Conservation (phyloP, 495 filamentous ascomycete species). For the Podospora comata region DNA sequence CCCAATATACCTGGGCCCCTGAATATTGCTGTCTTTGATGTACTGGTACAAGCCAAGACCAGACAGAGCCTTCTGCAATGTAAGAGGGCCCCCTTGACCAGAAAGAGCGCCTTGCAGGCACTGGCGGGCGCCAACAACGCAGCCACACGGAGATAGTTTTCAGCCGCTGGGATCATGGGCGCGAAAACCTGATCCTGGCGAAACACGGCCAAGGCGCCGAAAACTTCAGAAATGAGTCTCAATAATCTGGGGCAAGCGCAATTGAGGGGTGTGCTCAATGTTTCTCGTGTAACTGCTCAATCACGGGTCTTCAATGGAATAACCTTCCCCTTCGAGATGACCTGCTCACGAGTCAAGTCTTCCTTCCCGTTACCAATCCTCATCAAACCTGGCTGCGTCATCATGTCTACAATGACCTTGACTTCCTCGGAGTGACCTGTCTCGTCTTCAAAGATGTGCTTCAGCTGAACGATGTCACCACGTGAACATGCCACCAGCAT, state of each 20-base stretch:
- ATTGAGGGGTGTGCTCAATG: neutral
- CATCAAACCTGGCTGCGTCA: slow-evolving; percentile 1
- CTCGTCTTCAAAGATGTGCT: neutral
- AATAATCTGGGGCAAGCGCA: neutral
- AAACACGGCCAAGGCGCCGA: too few species aligned
- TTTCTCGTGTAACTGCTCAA: neutral
- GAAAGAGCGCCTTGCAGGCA: neutral
- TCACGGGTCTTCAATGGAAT: neutral
- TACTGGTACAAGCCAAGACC: neutral
- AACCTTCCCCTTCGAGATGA: neutral
- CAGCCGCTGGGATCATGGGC: neutral
- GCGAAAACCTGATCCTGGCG: neutral
- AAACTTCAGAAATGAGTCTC: neutral
- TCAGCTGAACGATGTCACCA: neutral
- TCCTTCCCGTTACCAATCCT: neutral
- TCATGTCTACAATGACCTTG: neutral
- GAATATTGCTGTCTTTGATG: neutral
- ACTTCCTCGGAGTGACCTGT: neutral
- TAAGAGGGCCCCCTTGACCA: neutral
- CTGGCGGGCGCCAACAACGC: neutral
- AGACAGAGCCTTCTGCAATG: neutral
- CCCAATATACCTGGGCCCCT: neutral
- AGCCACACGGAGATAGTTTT: neutral
- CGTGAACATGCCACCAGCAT: neutral
- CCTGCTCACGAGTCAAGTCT: neutral